These are phyloP conservation scores for Coemansia aciculifera DNA, from an alignment of 192 early-diverging fungal species.

Conservation along the genomic window DNA sequence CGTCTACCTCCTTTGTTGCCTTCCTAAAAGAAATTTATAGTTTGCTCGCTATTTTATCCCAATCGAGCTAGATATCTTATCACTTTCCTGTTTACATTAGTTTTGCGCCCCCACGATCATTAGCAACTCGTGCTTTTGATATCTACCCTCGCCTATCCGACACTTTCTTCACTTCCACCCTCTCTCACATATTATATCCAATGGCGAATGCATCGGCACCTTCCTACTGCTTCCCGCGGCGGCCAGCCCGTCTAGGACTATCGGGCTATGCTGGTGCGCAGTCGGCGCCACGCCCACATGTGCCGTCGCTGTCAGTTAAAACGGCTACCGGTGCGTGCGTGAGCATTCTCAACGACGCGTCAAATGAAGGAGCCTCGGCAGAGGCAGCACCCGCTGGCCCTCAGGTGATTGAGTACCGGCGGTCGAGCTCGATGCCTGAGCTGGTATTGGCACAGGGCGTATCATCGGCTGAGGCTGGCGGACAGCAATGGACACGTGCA, in stretches of 20 bases:
- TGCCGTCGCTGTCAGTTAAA: constrained; percentile 46
- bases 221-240: constrained; percentile 8
- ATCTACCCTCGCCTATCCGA: not conserved
- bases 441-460: constrained; percentile 15
- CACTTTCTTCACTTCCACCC: not conserved
- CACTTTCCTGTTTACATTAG: not conserved
- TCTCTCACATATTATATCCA: not conserved
- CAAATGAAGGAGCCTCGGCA: not conserved
- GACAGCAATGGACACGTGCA: constrained; percentile 12
- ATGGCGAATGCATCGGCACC: constrained; percentile 12
- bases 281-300: constrained; percentile 16
- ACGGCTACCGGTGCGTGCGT: constrained; percentile 47
- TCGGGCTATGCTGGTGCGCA: constrained; percentile 6
- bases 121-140: not conserved
- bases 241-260: constrained; percentile 6
- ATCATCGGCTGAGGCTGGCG: constrained; percentile 21
- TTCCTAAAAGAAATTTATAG: constrained; percentile 9
- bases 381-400: not conserved
- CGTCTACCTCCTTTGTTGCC: not conserved
- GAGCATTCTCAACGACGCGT: constrained; percentile 51
- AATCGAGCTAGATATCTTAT: constrained; percentile 1
- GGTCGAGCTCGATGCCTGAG: constrained; percentile 38
- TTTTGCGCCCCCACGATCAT: not conserved
- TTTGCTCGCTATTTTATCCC: constrained; percentile 3
- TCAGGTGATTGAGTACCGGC: constrained; percentile 27